Evolutionary conservation across 2,329 filamentous ascomycete species (phyloP).

Genomic region (Colletotrichum limetticola): DNA sequence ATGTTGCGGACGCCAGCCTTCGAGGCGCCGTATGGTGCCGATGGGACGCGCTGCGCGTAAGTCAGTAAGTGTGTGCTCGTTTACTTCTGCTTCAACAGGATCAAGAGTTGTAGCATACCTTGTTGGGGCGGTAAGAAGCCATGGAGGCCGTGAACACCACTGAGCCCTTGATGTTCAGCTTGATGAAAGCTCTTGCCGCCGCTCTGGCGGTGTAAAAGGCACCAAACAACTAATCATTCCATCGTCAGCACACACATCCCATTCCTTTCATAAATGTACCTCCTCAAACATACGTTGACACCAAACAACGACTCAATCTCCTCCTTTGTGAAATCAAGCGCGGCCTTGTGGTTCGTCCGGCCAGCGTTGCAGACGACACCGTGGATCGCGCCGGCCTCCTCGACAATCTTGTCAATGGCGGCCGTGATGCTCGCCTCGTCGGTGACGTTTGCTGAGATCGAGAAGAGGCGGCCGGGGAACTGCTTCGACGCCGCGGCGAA

Average conservation of each 20-base stretch:
- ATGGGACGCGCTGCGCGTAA: constrained; percentile 53
- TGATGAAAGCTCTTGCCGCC: constrained; percentile 54
- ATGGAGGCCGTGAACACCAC: constrained; percentile 60
- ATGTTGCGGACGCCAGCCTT: constrained; percentile 56
- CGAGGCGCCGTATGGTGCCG: constrained; percentile 58
- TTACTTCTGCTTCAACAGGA: no score
- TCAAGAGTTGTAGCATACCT: constrained; percentile 37
- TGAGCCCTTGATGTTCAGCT: constrained; percentile 47
- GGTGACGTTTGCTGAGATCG: constrained; percentile 57
- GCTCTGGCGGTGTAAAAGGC: constrained; percentile 59
- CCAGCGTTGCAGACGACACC: constrained; percentile 64
- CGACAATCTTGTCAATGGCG: constrained; percentile 56
- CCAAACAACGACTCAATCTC: constrained; percentile 42
- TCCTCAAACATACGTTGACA: constrained; percentile 28
- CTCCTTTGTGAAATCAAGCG: constrained; percentile 52
- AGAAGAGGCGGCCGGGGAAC: constrained; percentile 51
- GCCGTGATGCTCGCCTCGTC: constrained; percentile 55
- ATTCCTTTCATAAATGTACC: background rate
- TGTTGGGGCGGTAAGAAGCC: constrained; percentile 59
- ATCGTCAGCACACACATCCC: background rate
- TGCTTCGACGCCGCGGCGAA: constrained; percentile 36
- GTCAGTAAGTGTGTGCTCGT: no score
- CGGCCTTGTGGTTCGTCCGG: constrained; percentile 61
- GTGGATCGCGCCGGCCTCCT: constrained; percentile 54
- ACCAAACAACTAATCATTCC: constrained; percentile 52